Evolutionary conservation across 2,329 filamentous ascomycete genomes (phyloP), one percentile per base, ranked within the genome.

Genomic region (Alternaria alternata): DNA sequence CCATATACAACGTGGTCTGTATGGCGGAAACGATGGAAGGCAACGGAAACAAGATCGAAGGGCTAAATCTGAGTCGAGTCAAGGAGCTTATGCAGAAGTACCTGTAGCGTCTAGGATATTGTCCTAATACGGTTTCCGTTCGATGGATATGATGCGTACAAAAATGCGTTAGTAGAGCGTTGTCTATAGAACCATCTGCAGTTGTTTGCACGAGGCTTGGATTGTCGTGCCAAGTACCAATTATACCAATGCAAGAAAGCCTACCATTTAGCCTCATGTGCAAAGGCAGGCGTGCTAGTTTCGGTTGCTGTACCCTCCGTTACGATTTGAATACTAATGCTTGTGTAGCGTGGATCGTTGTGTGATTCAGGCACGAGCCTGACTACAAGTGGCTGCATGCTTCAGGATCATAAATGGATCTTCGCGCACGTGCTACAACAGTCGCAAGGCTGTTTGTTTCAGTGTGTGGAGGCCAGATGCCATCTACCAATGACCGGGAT

Each of bases 1-100:
- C 87, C 1, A 89, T 91, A 55, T 85, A 88, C 63, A 91, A 91
- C 70, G 83, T 85, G 0, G 75, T 90, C 8, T 88, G 83, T 62
- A 88, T 85, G 79, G 87, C 87, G 1, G 84, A 87, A 66, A 86
- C 84, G 0, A 85, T 88, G 80, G 82, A 80, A 1, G 87, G 87
- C 0, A 81, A 83, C 59, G 79, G 82, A 51, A 85, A 83, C 1
- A 83, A 48, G 48, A 70, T 75, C 18, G 76, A 78, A 49, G 78
- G 69, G 41, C 49, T 77, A 62, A 65, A 76, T 56, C 44, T 80
- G 57, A 68, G 63, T n/a, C 71, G 65, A 54, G 66, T 81, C 20
- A 79, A 73, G 66, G 70, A 72, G 34, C 30, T 79, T 59, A 79
- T 79, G 76, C 60, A 66, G 41, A 77, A 73, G 62, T 77, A 76